Evolutionary conservation across 768 basidiomycete genomes (phyloP).

Genomic region (Butyriboletus loyo): DNA sequence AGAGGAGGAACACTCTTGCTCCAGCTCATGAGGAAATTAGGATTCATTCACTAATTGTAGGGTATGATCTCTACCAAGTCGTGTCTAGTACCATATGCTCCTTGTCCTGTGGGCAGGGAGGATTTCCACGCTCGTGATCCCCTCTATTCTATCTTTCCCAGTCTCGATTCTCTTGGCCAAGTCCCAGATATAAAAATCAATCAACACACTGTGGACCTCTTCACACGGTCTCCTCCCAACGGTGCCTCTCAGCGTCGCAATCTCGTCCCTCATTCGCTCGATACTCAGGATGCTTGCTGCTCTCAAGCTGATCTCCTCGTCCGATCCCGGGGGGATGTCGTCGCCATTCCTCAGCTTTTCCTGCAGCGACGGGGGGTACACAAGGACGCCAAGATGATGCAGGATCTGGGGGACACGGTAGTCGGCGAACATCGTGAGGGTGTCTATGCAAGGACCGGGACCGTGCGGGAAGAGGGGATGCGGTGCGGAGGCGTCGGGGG

Average conservation of each 20-base stretch:
- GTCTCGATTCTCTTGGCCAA: constrained; percentile 71
- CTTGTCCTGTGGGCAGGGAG: constrained; percentile 76
- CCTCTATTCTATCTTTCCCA: constrained; percentile 58
- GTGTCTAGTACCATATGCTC: constrained; percentile 77
- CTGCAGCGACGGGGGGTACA: constrained; percentile 65
- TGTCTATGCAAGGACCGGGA: constrained; percentile 56
- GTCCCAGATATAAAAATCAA: constrained; percentile 93
- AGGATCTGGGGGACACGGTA: constrained; percentile 90
- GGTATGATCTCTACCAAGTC: constrained; percentile 1
- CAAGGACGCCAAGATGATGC: constrained; percentile 74
- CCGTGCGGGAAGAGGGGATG: constrained; percentile 74
- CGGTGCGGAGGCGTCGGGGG: constrained; percentile 36
- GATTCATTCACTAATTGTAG: constrained; percentile 9
- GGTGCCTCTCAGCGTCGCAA: constrained; percentile 33
- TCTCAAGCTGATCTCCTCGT: constrained; percentile 77
- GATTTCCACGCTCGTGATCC: constrained; percentile 51
- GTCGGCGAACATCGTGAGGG: constrained; percentile 93
- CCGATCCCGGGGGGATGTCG: constrained; percentile 51
- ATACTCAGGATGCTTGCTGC: constrained; percentile 78
- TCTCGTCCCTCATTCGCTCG: constrained; percentile 65
- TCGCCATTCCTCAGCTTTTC: constrained; percentile 44
- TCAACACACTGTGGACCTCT: constrained; percentile 68
- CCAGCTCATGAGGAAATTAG: no score
- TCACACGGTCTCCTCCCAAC: constrained; percentile 22
- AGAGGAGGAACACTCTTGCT: no score